Evolutionary conservation across 2,329 filamentous ascomycete genomes (phyloP), one percentile per base, ranked within the genome.

Genomic region (Ramichloridium luteum): DNA sequence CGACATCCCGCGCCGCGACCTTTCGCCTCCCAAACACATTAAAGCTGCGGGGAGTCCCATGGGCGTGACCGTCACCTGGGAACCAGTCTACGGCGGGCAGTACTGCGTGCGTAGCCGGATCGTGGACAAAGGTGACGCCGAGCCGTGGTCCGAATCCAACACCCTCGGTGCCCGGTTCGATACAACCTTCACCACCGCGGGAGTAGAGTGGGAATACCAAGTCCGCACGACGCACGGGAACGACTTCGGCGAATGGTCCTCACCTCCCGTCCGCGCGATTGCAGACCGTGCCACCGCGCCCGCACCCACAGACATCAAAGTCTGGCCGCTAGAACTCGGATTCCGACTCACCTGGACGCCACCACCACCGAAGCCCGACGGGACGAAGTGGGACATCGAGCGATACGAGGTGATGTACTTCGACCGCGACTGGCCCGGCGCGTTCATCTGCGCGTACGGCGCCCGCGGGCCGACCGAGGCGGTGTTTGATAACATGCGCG

Each of bases 11-110:
- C 26, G 20, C 13, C 31, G 41, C 4, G 18, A 30, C 16, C 31
- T 44, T 4, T 25, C 18, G 13, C 16, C 25, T 8, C 41, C 41
- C 6, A 27, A 20, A 5, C 13, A 36, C 5, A 13, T 42, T 6
- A 16, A 15, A 5, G 22, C 30, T 1, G n/a, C 16, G 11, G 32
- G 35, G 15, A 30, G 37, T 1, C 38, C 43, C 1, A 35, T 33
- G 32, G 43, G 43, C 4, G 26, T 42, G 3, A 30, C 20, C 4
- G 33, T 39, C 9, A 35, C 37, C 8, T 45, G 39, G 39, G 18
- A 31, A 9, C 32, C 33, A n/a, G 40, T 44, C 11, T 45, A 38
- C 25, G 40, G 43, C 13, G 35, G 35, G 4, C 34, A 32, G 5
- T 44, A 42, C n/a, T 29, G 42, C 20, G 31, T 38, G 10, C 32